A percentile compares a stretch with the other conserved stretches of the same genome.
phyloP scores from a whole-genome alignment of 78 protist genomes.

The Bodo saltans region DNA sequence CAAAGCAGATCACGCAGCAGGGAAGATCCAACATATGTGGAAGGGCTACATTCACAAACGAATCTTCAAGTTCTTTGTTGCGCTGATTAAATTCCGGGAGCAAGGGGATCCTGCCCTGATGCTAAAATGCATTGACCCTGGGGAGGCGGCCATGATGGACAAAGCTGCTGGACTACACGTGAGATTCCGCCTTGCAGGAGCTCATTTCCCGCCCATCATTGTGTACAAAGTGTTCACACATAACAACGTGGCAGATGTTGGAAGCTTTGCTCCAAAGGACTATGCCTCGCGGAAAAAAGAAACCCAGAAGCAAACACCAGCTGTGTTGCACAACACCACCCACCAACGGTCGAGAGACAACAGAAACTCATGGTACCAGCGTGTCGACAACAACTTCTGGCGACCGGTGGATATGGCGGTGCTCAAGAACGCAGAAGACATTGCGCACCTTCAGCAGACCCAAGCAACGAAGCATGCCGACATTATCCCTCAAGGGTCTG shows the following conservation, averaged over 20 bases:
- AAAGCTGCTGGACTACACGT: constrained; percentile 18
- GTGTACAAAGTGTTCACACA: constrained; percentile 42
- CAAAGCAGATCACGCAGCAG: neutral
- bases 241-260: constrained; percentile 27
- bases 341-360: neutral
- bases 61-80: constrained; percentile 33
- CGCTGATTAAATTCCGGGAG: constrained; percentile 13
- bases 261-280: constrained; percentile 54
- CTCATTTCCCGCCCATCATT: constrained; percentile 41
- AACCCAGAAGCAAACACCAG: neutral
- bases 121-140: constrained; percentile 40
- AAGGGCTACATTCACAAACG: neutral
- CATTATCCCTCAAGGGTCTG: too few species aligned
- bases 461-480: too few species aligned
- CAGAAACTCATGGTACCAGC: constrained; percentile 2
- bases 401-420: neutral
- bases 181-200: constrained; percentile 52
- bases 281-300: constrained; percentile 25
- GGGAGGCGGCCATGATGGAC: constrained; percentile 43
- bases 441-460: too few species aligned
- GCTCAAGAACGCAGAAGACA: neutral
- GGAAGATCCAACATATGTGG: neutral
- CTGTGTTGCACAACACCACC: neutral
- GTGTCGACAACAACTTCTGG: constrained; percentile 44
- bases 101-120: constrained; percentile 30